Conservation (phyloP, 2,329 filamentous ascomycete species). For the Cytospora paraplurivora region DNA sequence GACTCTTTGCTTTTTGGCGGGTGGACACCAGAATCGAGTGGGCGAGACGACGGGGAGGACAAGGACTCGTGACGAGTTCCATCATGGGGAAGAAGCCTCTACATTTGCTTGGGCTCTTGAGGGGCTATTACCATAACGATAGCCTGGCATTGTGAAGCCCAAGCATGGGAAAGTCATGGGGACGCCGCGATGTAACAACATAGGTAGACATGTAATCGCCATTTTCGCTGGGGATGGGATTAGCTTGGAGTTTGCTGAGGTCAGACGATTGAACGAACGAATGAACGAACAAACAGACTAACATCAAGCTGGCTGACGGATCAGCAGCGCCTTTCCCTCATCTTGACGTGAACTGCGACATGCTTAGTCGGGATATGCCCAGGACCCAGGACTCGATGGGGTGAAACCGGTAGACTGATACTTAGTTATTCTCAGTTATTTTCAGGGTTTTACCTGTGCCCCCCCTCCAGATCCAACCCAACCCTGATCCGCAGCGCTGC, state of each 20-base stretch:
- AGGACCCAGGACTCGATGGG: too few species aligned
- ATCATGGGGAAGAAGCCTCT: background rate
- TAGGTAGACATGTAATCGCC: conserved; percentile 2
- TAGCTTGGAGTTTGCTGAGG: conserved; percentile 2
- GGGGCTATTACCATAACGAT: background rate
- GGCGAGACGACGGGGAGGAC: too few species aligned
- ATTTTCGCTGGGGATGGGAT: background rate
- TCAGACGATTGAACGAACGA: conserved; percentile 1
- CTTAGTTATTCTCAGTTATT: too few species aligned
- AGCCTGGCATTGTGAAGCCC: conserved; percentile 1
- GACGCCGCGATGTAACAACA: conserved; percentile 1
- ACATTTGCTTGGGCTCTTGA: background rate
- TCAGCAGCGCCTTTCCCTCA: background rate
- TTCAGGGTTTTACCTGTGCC: too few species aligned
- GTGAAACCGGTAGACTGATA: too few species aligned
- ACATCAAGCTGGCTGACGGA: background rate
- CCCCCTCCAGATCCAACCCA: too few species aligned
- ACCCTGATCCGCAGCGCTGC: too few species aligned
- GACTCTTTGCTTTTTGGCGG: background rate
- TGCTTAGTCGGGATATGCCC: too few species aligned
- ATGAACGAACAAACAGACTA: background rate
- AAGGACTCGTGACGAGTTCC: background rate
- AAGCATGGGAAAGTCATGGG: conserved; percentile 1
- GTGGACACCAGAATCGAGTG: background rate
- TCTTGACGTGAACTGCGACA: background rate